Evolutionary conservation across 768 basidiomycete genomes (phyloP), one percentile per base, ranked within the genome.

Genomic region (Mycena metata): DNA sequence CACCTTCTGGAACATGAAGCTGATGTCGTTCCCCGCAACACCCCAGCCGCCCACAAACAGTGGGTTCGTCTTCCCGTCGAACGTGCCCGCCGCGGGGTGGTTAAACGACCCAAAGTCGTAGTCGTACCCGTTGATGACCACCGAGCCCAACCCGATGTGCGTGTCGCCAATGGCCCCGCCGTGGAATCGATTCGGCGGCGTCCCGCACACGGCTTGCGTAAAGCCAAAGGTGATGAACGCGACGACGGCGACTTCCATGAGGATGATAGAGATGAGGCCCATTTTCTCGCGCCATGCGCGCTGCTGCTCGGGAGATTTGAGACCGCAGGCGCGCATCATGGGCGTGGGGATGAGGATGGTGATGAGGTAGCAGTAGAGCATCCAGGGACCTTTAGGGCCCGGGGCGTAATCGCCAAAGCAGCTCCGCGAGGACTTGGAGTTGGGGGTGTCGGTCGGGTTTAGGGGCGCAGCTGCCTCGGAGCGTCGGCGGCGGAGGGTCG

Each of bases 191-290:
- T 92, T 89, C 43, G 93, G 87, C 39, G 96, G 95, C 41, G 85
- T 91, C 39, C 96, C 96, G 78, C 98, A 99, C 47, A 99, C 98
- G 60, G 90, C 82, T 76, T 95, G 89, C 12, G 96, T 98, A 84
- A 99, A 99, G 10, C 98, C 98, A 81, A 99, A 99, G 13, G 98
- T 99, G 77, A 99, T 85, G 88, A 95, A 99, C 76, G 96, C 98
- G 75, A 99, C 98, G 60, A 84, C 88, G 19, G 94, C 93, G 96
- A 99, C 98, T 69, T 96, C 86, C n/a, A 79, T 6, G 17, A 87
- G 77, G 75, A 97, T 95, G 79, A 98, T 85, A 71, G 85, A 83
- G 55, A 99, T 83, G 26, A 99, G 87, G 10, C 97, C 98, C 80
- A 98, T 95, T 83, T 99, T 99, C 82, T 99, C 98, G 70, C 98